Evolutionary conservation across 169 alveolate genomes (phyloP).

Genomic region (Eimeria sp.): DNA sequence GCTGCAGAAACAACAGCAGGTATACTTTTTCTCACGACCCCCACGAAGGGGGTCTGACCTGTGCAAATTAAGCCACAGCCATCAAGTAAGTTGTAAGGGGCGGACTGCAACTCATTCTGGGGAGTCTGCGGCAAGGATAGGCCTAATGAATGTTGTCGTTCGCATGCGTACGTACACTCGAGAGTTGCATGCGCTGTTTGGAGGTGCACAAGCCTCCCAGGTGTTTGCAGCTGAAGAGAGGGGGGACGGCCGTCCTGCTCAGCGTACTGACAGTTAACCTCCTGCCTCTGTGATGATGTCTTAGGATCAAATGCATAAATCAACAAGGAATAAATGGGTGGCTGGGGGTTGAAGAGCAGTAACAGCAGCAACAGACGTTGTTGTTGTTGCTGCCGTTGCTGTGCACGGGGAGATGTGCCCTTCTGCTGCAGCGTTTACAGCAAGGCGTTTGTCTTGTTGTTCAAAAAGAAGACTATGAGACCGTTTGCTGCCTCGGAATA

Average conservation of each 20-base stretch:
- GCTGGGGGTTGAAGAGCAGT: background rate
- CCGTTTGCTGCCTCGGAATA: background rate
- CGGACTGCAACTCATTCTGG: background rate
- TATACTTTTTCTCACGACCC: background rate
- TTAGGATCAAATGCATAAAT: background rate
- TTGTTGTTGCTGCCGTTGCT: conserved; percentile 6
- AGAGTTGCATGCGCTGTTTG: background rate
- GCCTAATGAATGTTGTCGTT: background rate
- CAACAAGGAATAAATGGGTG: background rate
- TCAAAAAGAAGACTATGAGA: background rate
- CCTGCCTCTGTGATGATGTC: background rate
- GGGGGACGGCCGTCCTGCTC: background rate
- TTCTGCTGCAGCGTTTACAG: background rate
- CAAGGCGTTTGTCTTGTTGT: background rate
- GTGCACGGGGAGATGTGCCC: conserved; percentile 34
- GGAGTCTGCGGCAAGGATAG: background rate
- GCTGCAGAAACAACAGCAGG: background rate
- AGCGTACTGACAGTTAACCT: background rate
- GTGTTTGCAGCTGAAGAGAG: background rate
- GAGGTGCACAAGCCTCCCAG: background rate
- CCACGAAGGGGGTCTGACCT: too few relatives aligned
- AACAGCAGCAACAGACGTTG: conserved; percentile 17
- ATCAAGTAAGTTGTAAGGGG: background rate
- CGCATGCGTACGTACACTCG: background rate
- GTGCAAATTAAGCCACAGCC: too few relatives aligned